phyloP scores from a whole-genome alignment of 129 eudicot genomes.

The Sambucus nigra region DNA sequence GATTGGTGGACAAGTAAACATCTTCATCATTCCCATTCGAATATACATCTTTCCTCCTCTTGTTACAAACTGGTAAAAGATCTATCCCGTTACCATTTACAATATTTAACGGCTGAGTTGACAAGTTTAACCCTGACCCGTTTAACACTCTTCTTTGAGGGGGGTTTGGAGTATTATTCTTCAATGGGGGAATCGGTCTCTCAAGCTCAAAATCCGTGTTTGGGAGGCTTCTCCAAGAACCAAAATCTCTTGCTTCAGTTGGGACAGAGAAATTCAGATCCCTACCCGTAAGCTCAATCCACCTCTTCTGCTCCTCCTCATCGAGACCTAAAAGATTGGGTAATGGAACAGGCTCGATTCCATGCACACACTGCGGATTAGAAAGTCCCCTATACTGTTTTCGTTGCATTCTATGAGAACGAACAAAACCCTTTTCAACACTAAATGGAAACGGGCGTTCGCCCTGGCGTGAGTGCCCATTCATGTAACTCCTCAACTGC shows the following conservation, averaged over 20 bases:
- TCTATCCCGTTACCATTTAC: slow-evolving; percentile 50
- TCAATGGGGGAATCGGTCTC: slow-evolving; percentile 32
- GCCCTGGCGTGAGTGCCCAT: slow-evolving; percentile 71
- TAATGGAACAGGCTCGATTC: slow-evolving; percentile 51
- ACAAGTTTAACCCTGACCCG: slow-evolving; percentile 46
- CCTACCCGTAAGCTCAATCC: slow-evolving; percentile 72
- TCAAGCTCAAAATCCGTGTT: slow-evolving; percentile 63
- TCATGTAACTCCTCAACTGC: slow-evolving; percentile 80
- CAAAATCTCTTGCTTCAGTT: slow-evolving; percentile 58
- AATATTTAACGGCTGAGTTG: slow-evolving; percentile 35
- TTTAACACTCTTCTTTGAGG: slow-evolving; percentile 37
- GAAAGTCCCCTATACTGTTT: slow-evolving; percentile 75
- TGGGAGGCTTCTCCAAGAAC: slow-evolving; percentile 76
- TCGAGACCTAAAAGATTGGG: slow-evolving; percentile 55
- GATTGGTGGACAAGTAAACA: slow-evolving; percentile 28
- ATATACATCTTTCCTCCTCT: slow-evolving; percentile 41
- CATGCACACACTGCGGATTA: slow-evolving; percentile 88
- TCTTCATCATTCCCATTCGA: slow-evolving; percentile 49
- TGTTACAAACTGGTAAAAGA: slow-evolving; percentile 32
- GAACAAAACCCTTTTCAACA: slow-evolving; percentile 64
- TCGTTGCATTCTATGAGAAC: slow-evolving; percentile 80
- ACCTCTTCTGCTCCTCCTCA: slow-evolving; percentile 67
- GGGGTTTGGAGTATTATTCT: slow-evolving; percentile 23
- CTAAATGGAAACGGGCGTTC: slow-evolving; percentile 68
- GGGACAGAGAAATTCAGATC: slow-evolving; percentile 56